phyloP scores from a whole-genome alignment of 345 rosid genomes.

The Salix caprea region DNA sequence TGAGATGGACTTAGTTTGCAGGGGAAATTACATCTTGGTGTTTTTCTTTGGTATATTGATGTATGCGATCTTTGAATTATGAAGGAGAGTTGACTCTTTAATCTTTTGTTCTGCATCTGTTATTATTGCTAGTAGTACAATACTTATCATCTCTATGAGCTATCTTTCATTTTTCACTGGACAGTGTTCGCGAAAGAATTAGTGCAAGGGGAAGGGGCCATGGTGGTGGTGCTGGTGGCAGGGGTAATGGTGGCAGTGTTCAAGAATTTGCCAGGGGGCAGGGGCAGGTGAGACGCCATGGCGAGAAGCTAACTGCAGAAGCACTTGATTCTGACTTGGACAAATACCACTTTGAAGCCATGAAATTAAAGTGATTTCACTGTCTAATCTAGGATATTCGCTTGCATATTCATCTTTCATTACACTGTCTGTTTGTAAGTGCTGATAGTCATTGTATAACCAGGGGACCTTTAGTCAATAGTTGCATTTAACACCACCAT shows the following conservation, averaged over 20 bases:
- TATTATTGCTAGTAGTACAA: neutral
- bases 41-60: neutral
- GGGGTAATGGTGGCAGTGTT: slow-evolving; percentile 9
- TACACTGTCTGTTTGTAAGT: neutral
- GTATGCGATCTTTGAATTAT: neutral
- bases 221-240: slow-evolving; percentile 41
- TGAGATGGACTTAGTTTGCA: neutral
- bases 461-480: neutral
- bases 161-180: neutral
- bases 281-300: slow-evolving; percentile 35
- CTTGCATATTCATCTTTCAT: neutral
- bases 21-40: neutral
- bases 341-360: slow-evolving; percentile 51
- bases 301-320: slow-evolving; percentile 41
- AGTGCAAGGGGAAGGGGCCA: slow-evolving; percentile 37
- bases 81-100: neutral
- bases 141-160: neutral
- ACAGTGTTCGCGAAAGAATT: slow-evolving; percentile 40
- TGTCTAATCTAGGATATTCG: neutral
- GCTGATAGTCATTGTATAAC: neutral
- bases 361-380: slow-evolving; percentile 30
- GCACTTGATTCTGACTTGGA: slow-evolving; percentile 65
- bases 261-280: slow-evolving; percentile 27
- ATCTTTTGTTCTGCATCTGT: neutral
- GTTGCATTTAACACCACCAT: neutral